Conservation (phyloP, 345 rosid genomes). For the Murraya koenigii region DNA sequence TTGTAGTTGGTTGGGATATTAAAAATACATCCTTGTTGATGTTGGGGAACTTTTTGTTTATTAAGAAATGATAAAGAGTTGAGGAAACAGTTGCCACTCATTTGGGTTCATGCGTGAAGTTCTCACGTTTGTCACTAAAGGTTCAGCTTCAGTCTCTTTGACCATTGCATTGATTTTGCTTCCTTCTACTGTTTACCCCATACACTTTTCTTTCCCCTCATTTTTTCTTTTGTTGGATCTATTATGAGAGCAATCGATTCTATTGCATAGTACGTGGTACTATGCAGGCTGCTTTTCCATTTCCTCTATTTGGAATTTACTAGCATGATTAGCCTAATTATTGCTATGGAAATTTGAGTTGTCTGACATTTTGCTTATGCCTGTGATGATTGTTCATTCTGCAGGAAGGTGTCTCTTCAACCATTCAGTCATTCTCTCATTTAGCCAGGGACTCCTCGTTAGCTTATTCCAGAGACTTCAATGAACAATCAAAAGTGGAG, state of each 20-base stretch:
- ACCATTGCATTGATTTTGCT: background rate
- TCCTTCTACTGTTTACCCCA: background rate
- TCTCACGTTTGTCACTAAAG: too few species aligned
- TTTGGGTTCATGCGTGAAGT: background rate
- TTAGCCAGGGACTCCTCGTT: constrained; percentile 43
- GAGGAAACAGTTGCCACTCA: background rate
- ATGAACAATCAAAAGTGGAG: constrained; percentile 60
- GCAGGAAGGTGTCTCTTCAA: constrained; percentile 76
- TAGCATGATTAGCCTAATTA: background rate
- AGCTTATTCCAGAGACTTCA: constrained; percentile 24
- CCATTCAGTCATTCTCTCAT: constrained; percentile 63
- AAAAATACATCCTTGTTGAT: background rate
- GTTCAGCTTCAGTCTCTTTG: too few species aligned
- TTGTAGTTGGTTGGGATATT: background rate
- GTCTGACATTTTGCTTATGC: background rate
- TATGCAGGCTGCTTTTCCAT: background rate
- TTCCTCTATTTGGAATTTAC: constrained; percentile 1
- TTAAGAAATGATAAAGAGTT: background rate
- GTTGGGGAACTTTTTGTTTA: background rate
- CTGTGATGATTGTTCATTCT: constrained; percentile 19
- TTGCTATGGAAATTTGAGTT: background rate
- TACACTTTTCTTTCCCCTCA: background rate
- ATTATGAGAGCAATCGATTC: background rate
- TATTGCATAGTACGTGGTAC: background rate
- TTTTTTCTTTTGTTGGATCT: background rate